Evolutionary conservation across 148 eudicot species (phyloP).

Genomic region (Chenopodium berlandieri): DNA sequence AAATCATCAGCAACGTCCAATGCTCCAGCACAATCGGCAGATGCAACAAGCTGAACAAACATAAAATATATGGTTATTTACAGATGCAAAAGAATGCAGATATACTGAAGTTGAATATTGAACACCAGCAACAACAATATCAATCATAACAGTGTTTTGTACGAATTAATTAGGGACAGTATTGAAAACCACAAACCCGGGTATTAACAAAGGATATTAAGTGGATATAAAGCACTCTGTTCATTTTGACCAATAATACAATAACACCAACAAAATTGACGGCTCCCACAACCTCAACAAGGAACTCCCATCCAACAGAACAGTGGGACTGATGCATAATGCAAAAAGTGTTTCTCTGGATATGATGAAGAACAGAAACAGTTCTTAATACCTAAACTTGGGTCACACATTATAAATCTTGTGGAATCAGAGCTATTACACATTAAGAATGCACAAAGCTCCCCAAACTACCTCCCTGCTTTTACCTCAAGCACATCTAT

Average conservation of each 20-base stretch:
- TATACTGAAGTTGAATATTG: neutral
- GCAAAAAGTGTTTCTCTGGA: neutral
- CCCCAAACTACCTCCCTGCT: neutral
- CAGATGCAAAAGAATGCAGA: slow-evolving; percentile 10
- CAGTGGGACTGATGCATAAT: neutral
- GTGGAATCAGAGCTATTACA: no score
- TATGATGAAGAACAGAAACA: neutral
- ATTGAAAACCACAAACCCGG: neutral
- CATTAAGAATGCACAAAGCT: no score
- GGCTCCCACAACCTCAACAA: neutral
- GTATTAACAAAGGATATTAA: neutral
- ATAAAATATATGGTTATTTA: slow-evolving; percentile 5
- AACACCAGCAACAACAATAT: neutral
- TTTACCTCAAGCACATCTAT: no score
- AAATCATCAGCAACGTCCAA: slow-evolving; percentile 93
- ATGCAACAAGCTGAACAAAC: slow-evolving; percentile 73
- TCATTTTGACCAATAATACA: neutral
- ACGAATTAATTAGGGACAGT: neutral
- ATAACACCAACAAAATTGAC: neutral
- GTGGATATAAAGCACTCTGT: neutral
- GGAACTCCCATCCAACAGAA: neutral
- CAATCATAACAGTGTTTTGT: neutral
- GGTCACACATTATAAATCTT: neutral
- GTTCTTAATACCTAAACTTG: neutral
- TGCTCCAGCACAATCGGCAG: slow-evolving; percentile 98